Evolutionary conservation across 805 yeast genomes (phyloP), one percentile per base, ranked within the genome.

Genomic region (Suhomyces canberraensis): DNA sequence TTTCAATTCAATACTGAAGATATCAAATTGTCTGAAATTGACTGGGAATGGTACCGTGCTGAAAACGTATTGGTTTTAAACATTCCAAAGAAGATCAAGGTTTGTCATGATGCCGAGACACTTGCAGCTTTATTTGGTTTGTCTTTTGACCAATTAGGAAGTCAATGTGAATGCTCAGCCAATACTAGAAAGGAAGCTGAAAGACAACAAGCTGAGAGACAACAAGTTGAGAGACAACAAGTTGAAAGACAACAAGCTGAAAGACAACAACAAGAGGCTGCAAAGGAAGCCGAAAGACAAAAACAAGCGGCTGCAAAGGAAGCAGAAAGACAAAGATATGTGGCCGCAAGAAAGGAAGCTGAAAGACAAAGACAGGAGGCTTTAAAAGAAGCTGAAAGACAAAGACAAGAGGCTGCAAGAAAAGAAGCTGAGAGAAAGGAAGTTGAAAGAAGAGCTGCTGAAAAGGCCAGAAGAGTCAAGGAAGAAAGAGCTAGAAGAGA

Each of bases 21-120:
- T 34, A 54, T 66, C 18, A 63, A 62, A 16, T 46, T 63, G 17
- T 38, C 50, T 7, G 44, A 52, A n/a, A 61, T 66, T 22, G 56
- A 59, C 42, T 64, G 67, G 61, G 60, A 63, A 38, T 55, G 58
- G 48, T 56, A 44, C 39, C 42, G 44, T 30, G 35, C 48, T 16
- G 56, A 56, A 22, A 61, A 60, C 32, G 55, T 60, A 11, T 59
- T 65, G 46, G 61, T 60, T 8, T 56, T 65, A 44, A 64, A 52
- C 31, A 56, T 65, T 20, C 69, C 69, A 8, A 65, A 65, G 51
- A 52, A 45, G 35, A 36, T 39, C 21, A 38, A 41, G 19, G 41
- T 39, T 25, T 40, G 48, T 22, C 45, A 52, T 19, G 50, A 43
- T 31, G 41, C 41, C n/a, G 45, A 45, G 13, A 37, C 45, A 34